Percentiles rank a stretch among this genome's conserved stretches.
These are phyloP conservation scores for Gossypium schwendimanii DNA, from an alignment of 441 rosid genomes.

Conservation along the genomic window DNA sequence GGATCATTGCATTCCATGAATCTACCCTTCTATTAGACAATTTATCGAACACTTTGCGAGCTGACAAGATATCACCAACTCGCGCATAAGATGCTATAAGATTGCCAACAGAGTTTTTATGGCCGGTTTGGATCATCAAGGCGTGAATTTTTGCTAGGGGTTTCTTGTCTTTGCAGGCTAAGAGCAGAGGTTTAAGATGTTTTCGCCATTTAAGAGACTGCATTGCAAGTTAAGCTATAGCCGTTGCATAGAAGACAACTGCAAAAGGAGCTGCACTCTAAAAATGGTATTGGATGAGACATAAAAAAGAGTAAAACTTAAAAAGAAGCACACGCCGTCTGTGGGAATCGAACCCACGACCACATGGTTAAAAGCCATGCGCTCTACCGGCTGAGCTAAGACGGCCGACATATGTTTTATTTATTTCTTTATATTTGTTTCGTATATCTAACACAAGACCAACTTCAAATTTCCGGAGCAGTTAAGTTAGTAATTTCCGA, in stretches of 20 bases:
- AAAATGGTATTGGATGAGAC: neutral
- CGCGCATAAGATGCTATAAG: constrained; percentile 29
- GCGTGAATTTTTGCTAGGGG: constrained; percentile 42
- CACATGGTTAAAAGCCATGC: constrained; percentile 18
- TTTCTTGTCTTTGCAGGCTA: constrained; percentile 25
- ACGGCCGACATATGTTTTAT: fast-evolving
- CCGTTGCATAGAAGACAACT: neutral
- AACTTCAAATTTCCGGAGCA: neutral
- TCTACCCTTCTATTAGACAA: constrained; percentile 41
- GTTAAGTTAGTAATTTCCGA: neutral
- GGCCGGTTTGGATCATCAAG: constrained; percentile 31
- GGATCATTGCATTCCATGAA: constrained; percentile 50
- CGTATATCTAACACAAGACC: neutral
- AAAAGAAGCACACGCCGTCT: neutral
- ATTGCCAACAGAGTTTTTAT: constrained; percentile 21
- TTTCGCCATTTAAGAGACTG: constrained; percentile 27
- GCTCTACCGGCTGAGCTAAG: constrained; percentile 23
- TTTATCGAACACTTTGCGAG: constrained; percentile 51
- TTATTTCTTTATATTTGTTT: neutral
- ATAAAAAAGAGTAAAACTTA: neutral
- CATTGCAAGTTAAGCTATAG: constrained; percentile 12
- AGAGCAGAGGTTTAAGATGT: constrained; percentile 36
- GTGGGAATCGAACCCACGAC: constrained; percentile 20
- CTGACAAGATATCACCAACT: constrained; percentile 29
- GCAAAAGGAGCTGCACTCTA: neutral